Evolutionary conservation across 2,329 filamentous ascomycete species (phyloP).

Genomic region (Alternaria ventricosa): DNA sequence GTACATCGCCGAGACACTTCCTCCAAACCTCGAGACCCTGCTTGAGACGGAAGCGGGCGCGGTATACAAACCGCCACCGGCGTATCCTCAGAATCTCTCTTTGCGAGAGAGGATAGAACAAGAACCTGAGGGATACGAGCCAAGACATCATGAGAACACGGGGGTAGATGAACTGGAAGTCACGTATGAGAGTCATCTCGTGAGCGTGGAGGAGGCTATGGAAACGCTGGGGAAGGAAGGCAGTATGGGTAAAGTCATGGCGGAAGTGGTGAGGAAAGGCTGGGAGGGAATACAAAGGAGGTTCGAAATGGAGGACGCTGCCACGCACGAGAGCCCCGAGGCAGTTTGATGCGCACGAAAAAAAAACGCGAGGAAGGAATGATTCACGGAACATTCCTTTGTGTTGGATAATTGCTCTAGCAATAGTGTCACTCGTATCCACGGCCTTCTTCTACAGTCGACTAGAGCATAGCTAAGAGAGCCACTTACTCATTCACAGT

Average conservation of each 20-base stretch:
- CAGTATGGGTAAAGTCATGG: constrained; percentile 47
- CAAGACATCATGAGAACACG: constrained; percentile 54
- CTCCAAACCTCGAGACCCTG: constrained; percentile 44
- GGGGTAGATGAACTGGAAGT: constrained; percentile 58
- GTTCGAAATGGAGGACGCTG: constrained; percentile 32
- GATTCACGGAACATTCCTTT: neutral
- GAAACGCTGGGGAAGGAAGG: constrained; percentile 39
- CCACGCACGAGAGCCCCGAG: constrained; percentile 30
- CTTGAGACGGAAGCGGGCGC: constrained; percentile 28
- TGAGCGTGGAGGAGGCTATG: constrained; percentile 54
- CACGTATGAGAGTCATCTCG: constrained; percentile 51
- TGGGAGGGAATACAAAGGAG: constrained; percentile 54
- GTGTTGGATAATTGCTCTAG: neutral
- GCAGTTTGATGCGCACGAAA: constrained; percentile 4
- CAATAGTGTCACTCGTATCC: neutral
- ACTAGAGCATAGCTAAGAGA: neutral
- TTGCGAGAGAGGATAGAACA: constrained; percentile 47
- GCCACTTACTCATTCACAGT: neutral
- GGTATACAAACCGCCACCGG: constrained; percentile 48
- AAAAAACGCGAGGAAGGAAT: neutral
- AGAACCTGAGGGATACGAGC: constrained; percentile 54
- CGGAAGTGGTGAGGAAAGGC: constrained; percentile 54
- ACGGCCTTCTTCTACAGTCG: neutral
- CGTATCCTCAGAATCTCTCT: constrained; percentile 46
- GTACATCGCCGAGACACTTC: constrained; percentile 57